These are phyloP conservation scores for Bipolaris oryzae DNA, from an alignment of 2,329 filamentous ascomycete species.

Conservation along the genomic window DNA sequence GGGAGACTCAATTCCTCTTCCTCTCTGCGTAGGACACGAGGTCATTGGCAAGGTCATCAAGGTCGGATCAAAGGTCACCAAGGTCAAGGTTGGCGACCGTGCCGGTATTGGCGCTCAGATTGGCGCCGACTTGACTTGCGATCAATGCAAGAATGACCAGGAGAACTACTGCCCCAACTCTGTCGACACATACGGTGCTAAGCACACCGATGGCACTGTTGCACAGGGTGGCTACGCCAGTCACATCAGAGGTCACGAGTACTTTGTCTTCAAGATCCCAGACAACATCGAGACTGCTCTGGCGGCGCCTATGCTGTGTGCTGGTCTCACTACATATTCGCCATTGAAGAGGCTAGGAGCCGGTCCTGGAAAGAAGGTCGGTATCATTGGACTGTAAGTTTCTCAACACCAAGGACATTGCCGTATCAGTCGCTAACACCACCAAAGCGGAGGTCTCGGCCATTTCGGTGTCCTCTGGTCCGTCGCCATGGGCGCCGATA, in stretches of 20 bases:
- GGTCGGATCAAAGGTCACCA: conserved; percentile 58
- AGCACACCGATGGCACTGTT: conserved; percentile 64
- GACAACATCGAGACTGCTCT: conserved; percentile 66
- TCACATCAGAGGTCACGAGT: conserved; percentile 76
- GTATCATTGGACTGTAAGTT: conserved; percentile 68
- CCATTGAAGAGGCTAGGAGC: conserved; percentile 77
- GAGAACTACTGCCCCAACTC: conserved; percentile 61
- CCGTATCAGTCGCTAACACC: conserved; percentile 13
- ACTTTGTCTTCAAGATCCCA: conserved; percentile 77
- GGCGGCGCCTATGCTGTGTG: conserved; percentile 83
- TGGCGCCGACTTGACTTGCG: conserved; percentile 56
- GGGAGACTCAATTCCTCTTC: conserved; percentile 65
- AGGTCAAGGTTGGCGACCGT: conserved; percentile 54
- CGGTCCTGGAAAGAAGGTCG: conserved; percentile 79
- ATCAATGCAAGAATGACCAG: conserved; percentile 58
- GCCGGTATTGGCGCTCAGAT: conserved; percentile 60
- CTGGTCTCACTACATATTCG: conserved; percentile 79
- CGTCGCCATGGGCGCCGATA: conserved; percentile 64
- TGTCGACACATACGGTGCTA: conserved; percentile 58
- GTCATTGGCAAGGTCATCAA: conserved; percentile 57
- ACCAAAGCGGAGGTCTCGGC: conserved; percentile 53
- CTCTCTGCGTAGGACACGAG: conserved; percentile 71
- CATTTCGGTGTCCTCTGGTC: conserved; percentile 59
- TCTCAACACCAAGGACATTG: background rate
- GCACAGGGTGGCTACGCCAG: conserved; percentile 70